Percentiles rank a stretch among this genome's conserved stretches.
Conservation (phyloP, 108 stramenopile genomes). For the Nitzschia sp. region DNA sequence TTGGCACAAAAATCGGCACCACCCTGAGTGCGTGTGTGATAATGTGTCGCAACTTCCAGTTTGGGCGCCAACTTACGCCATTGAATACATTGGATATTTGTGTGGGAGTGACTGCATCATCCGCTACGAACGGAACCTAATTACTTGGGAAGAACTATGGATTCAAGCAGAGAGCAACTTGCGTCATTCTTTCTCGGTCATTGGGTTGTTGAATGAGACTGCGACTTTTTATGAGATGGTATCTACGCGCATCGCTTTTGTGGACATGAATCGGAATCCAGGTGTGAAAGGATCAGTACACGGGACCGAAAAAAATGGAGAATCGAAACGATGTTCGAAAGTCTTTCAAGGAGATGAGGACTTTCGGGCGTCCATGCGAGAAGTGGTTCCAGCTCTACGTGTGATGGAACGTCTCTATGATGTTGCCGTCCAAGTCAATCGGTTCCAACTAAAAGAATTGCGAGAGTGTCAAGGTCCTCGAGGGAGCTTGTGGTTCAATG, state of each 20-base stretch:
- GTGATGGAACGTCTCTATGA: conserved; percentile 31
- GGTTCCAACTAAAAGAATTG: conserved; percentile 36
- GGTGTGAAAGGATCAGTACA: not conserved
- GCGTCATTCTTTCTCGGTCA: conserved; percentile 39
- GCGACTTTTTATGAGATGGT: conserved; percentile 48
- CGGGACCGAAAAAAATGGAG: not conserved
- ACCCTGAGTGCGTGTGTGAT: too few relatives aligned
- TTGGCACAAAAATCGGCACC: too few relatives aligned
- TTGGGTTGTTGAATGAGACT: conserved; percentile 48
- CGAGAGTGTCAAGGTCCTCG: conserved; percentile 12
- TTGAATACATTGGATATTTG: conserved; percentile 24
- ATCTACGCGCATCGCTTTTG: conserved; percentile 18
- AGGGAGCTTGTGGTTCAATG: not conserved
- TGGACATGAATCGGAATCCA: conserved; percentile 20
- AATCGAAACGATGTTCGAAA: conserved; percentile 3
- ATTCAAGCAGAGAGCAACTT: conserved; percentile 38
- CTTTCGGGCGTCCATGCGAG: conserved; percentile 1
- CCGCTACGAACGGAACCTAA: conserved; percentile 15
- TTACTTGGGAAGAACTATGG: conserved; percentile 26
- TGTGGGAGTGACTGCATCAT: conserved; percentile 44
- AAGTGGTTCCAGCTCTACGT: not conserved
- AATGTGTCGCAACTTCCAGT: too few relatives aligned
- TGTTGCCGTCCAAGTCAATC: conserved; percentile 40
- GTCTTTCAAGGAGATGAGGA: conserved; percentile 8
- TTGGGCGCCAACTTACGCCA: conserved; percentile 20